Evolutionary conservation across 1,284 basidiomycete genomes (phyloP), one percentile per base, ranked within the genome.

Genomic region (Ustilago bromivora): DNA sequence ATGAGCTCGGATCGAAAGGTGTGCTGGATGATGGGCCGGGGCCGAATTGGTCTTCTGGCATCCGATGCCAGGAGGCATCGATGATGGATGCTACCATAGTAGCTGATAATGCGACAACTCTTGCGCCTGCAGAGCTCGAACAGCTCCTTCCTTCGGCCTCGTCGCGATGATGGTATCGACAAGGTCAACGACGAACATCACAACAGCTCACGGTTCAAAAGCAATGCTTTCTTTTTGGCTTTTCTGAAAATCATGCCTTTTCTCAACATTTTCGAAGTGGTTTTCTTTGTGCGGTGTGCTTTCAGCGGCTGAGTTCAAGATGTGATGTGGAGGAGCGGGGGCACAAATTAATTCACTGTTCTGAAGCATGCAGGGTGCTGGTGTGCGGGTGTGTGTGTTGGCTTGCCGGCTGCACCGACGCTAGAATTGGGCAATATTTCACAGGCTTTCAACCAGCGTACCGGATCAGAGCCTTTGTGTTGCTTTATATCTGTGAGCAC

Each of bases 61-160:
- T 32, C 0, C 75, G 60, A 32, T 70, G 62, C 66, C 66, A 77
- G 1, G 70, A 57, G 1, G 71, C 4, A 35, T 73, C 75, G 23
- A 73, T 38, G 31, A 77, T 15, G 6, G 75, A 66, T 8, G 38
- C 19, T 8, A 64, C 43, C 66, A 66, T 65, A 4, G 36, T 36
- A 10, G 52, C 43, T 28, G 57, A 51, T 51, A 46, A 31, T 41
- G 23, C 23, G 31, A 19, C 10, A 2, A 34, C 5, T 13, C 49
- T 28, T 52, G 49, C 0, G 28, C 8, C 1, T 3, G 34, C 19
- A 28, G 28, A 19, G 46, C 43, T 46, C n/a, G 36, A 10, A 10
- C 10, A 38, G 36, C 9, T 10, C 43, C 43, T 41, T 41, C 40
- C 15, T 17, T 41, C 17, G 28, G 12, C 11, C 11, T 31, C 4